Evolutionary conservation across 2,329 filamentous ascomycete species (phyloP), one percentile per base, ranked within the genome.

Genomic region (Neopestalotiopsis sp.): DNA sequence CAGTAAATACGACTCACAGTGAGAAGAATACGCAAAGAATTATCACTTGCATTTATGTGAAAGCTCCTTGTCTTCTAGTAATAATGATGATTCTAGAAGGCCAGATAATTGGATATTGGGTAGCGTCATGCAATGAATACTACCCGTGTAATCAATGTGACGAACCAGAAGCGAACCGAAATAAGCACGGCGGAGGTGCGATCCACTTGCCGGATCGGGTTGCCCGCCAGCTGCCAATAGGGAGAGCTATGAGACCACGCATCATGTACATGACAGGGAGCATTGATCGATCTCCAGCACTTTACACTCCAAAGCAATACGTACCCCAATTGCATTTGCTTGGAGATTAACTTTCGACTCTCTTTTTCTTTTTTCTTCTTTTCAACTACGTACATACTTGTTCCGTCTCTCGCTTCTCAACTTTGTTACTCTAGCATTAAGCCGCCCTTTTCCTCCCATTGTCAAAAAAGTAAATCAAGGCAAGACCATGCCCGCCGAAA

Each of bases 401-500:
- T 65, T 65, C 38, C 6, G 9, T 17, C 30, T 32, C 2, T 28
- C 42, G 17, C 32, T 14, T 24, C 14, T 14, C 28, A 14, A 12
- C 24, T 24, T 28, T 28, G 24, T 28, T 28, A 28, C 24, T 28
- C 24, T 28, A 28, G 24, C 24, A 28, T 28, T 28, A 28, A 28
- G 24, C 24, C 24, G 24, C 24, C 24, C 24, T 28, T 28, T 28
- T 28, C n/a, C n/a, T n/a, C n/a, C n/a, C n/a, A n/a, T n/a, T n/a
- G n/a, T n/a, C n/a, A n/a, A n/a, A n/a, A n/a, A n/a, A n/a, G n/a
- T n/a, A n/a, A n/a, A n/a, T n/a, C n/a, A n/a, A n/a, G n/a, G n/a
- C n/a, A n/a, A n/a, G n/a, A n/a, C n/a, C 17, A 68, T 24, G n/a
- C 74, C 73, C 73, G 61, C 71, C 69, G 71, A 72, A 66, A 71